A percentile compares a stretch with the other conserved stretches of the same genome.
phyloP scores from a whole-genome alignment of 768 basidiomycete genomes.

The Russula olivacea region DNA sequence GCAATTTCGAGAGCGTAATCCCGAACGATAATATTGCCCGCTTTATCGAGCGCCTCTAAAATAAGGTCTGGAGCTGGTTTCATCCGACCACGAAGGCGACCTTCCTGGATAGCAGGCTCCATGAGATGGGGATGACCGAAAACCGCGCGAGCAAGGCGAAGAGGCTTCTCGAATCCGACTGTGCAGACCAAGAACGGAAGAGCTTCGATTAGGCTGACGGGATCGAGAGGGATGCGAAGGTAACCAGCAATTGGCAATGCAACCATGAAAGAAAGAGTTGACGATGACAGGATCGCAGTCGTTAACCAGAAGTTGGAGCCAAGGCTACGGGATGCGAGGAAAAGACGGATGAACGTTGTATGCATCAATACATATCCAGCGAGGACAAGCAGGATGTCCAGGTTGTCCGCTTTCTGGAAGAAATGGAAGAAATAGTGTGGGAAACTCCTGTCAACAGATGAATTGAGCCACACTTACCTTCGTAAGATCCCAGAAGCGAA shows the following conservation, averaged over 20 bases:
- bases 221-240: constrained; percentile 83
- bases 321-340: constrained; percentile 80
- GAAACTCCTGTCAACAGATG: neutral
- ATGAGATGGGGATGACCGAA: constrained; percentile 68
- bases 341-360: constrained; percentile 85
- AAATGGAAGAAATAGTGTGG: neutral
- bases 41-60: constrained; percentile 71
- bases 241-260: constrained; percentile 72
- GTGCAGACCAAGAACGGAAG: constrained; percentile 97
- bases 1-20: constrained; percentile 93
- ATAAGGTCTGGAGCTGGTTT: constrained; percentile 82
- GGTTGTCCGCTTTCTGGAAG: constrained; percentile 80
- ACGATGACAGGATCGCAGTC: constrained; percentile 72
- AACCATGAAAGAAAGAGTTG: constrained; percentile 77
- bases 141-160: constrained; percentile 83
- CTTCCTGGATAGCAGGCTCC: constrained; percentile 30
- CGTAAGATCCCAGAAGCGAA: constrained; percentile 81
- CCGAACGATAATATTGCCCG: constrained; percentile 78
- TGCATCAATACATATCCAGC: constrained; percentile 96
- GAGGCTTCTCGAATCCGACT: constrained; percentile 96
- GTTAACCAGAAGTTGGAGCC: constrained; percentile 71
- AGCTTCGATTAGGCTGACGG: constrained; percentile 89
- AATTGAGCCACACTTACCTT: constrained; percentile 44
- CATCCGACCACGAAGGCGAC: constrained; percentile 38
- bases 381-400: constrained; percentile 92